phyloP scores from a whole-genome alignment of 352 stramenopile genomes.

The Aphanomyces cochlioides region DNA sequence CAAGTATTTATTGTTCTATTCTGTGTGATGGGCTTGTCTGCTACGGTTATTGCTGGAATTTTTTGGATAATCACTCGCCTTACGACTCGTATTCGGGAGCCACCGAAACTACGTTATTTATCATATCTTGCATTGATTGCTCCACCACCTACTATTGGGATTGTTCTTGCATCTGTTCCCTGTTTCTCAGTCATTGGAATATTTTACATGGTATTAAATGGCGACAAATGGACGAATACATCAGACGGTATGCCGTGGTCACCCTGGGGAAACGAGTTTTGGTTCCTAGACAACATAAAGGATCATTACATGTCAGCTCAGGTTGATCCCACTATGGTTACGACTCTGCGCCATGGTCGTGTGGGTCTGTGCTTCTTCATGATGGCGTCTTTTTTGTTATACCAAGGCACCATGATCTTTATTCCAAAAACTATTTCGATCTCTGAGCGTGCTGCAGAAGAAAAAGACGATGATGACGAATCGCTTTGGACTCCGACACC shows the following conservation, averaged over 20 bases:
- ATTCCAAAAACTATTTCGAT: slow-evolving; percentile 88
- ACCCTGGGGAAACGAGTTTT: slow-evolving; percentile 40
- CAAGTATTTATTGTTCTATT: slow-evolving; percentile 94
- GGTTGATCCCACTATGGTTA: slow-evolving; percentile 70
- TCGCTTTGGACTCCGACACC: slow-evolving; percentile 87
- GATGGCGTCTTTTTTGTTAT: slow-evolving; percentile 85
- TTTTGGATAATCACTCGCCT: slow-evolving; percentile 90
- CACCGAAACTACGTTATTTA: slow-evolving; percentile 89
- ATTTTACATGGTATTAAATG: slow-evolving; percentile 71
- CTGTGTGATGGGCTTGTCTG: slow-evolving; percentile 84
- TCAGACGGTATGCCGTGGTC: neutral
- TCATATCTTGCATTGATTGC: slow-evolving; percentile 89
- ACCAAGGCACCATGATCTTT: slow-evolving; percentile 86
- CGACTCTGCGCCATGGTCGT: slow-evolving; percentile 73
- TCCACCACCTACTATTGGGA: slow-evolving; percentile 79
- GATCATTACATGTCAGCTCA: slow-evolving; percentile 85
- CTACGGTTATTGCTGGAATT: slow-evolving; percentile 70
- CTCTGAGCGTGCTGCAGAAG: slow-evolving; percentile 82
- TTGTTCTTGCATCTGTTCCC: slow-evolving; percentile 84
- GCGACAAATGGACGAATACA: slow-evolving; percentile 34
- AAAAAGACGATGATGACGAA: slow-evolving; percentile 68
- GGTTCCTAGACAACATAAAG: slow-evolving; percentile 70
- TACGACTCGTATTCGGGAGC: slow-evolving; percentile 88
- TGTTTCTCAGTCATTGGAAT: slow-evolving; percentile 66
- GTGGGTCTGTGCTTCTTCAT: slow-evolving; percentile 92